These are phyloP conservation scores for Candida broadrunensis DNA, from an alignment of 805 yeast genomes.

Conservation along the genomic window DNA sequence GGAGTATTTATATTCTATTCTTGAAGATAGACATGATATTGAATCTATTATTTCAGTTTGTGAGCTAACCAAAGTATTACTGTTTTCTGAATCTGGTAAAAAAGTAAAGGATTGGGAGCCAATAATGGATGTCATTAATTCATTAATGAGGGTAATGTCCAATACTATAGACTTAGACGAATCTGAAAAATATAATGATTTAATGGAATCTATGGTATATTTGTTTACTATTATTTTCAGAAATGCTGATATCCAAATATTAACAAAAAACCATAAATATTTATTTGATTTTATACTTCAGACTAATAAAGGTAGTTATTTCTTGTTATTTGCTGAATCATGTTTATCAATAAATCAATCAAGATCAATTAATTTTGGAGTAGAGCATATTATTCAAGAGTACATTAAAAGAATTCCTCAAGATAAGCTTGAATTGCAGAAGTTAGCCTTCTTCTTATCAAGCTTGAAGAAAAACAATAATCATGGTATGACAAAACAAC, in stretches of 20 bases:
- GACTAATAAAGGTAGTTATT: slow-evolving; percentile 27
- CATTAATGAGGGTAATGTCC: slow-evolving; percentile 16
- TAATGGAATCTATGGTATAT: slow-evolving; percentile 36
- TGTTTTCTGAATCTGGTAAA: slow-evolving; percentile 70
- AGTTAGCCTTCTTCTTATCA: slow-evolving; percentile 23
- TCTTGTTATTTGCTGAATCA: slow-evolving; percentile 47
- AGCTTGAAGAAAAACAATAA: slow-evolving; percentile 4
- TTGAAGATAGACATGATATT: not conserved
- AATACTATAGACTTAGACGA: slow-evolving; percentile 1
- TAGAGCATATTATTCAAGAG: slow-evolving; percentile 42
- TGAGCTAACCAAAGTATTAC: slow-evolving; percentile 45
- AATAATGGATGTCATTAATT: slow-evolving; percentile 17
- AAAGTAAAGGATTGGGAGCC: slow-evolving; percentile 55
- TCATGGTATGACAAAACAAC: not conserved
- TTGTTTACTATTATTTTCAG: slow-evolving; percentile 50
- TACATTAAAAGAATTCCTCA: slow-evolving; percentile 35
- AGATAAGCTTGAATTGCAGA: slow-evolving; percentile 21
- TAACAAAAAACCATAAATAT: slow-evolving; percentile 45
- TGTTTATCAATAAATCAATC: slow-evolving; percentile 40
- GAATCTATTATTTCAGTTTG: slow-evolving; percentile 23
- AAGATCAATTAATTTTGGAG: slow-evolving; percentile 45
- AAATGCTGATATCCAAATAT: slow-evolving; percentile 47
- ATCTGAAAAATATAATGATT: slow-evolving; percentile 7
- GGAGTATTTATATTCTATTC: slow-evolving; percentile 9
- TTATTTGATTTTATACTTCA: slow-evolving; percentile 38